Evolutionary conservation across 257 asterid genomes (phyloP).

Genomic region (Nicotiana undulata): DNA sequence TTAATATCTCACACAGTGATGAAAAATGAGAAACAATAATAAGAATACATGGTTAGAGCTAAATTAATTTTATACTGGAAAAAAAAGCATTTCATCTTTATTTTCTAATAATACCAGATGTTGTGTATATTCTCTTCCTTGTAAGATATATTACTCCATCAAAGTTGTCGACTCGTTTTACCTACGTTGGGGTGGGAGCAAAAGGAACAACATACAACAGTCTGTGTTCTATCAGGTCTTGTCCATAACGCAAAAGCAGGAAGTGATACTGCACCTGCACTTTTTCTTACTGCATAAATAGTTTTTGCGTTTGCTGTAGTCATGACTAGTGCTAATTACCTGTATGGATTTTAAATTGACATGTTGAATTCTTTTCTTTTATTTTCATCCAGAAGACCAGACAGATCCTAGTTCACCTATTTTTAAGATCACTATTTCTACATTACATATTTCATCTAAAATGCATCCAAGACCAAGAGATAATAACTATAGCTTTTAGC

Average conservation of each 20-base stretch:
- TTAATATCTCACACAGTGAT: not conserved
- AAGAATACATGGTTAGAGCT: not conserved
- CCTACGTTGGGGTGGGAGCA: not conserved
- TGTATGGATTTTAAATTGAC: not conserved
- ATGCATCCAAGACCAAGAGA: too few relatives aligned
- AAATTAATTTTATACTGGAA: too few relatives aligned
- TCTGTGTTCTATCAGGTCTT: too few relatives aligned
- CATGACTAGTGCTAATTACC: not conserved
- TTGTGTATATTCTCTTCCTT: not conserved
- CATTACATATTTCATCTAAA: not conserved
- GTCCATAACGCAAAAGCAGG: too few relatives aligned
- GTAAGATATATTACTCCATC: not conserved
- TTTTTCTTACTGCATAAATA: not conserved
- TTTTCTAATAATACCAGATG: not conserved
- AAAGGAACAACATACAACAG: too few relatives aligned
- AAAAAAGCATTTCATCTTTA: slow-evolving; percentile 1
- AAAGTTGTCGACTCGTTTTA: not conserved
- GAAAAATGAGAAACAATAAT: not conserved
- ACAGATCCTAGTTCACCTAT: not conserved
- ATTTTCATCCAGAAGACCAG: not conserved
- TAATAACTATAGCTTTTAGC: not conserved
- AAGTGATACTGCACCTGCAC: not conserved
- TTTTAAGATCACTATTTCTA: not conserved
- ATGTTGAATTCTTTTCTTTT: not conserved
- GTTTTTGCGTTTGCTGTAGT: not conserved